Evolutionary conservation across 2,329 filamentous ascomycete genomes (phyloP).

Genomic region (Capronia coronata): DNA sequence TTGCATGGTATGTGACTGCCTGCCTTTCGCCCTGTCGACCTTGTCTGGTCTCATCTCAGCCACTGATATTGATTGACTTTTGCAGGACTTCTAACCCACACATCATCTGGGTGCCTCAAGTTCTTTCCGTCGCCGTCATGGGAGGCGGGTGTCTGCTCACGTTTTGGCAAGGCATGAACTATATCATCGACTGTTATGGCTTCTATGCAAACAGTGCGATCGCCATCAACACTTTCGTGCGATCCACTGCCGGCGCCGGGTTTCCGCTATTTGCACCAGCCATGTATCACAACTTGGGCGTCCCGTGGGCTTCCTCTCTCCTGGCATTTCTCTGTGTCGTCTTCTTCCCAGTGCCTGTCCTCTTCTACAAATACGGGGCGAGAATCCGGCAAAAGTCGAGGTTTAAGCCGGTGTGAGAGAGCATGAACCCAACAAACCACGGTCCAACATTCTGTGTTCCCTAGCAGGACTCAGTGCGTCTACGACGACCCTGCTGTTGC

Average conservation of each 20-base stretch:
- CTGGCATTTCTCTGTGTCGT: slow-evolving; percentile 36
- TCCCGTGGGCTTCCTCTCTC: slow-evolving; percentile 38
- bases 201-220: slow-evolving; percentile 38
- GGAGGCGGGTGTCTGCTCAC: slow-evolving; percentile 41
- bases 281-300: slow-evolving; percentile 37
- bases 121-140: slow-evolving; percentile 39
- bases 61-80: not conserved
- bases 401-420: slow-evolving; percentile 27
- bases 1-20: slow-evolving; percentile 39
- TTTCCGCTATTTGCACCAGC: slow-evolving; percentile 31
- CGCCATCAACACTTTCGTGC: slow-evolving; percentile 36
- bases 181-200: slow-evolving; percentile 40
- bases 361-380: slow-evolving; percentile 45
- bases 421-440: slow-evolving; percentile 14
- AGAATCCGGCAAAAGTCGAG: slow-evolving; percentile 41
- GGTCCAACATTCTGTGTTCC: too few relatives aligned
- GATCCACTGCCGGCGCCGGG: slow-evolving; percentile 33
- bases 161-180: slow-evolving; percentile 42
- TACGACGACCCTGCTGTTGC: too few relatives aligned
- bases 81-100: slow-evolving; percentile 33
- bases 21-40: too few relatives aligned
- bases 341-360: slow-evolving; percentile 43
- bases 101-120: slow-evolving; percentile 42
- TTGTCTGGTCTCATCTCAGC: not conserved
- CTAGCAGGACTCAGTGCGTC: too few relatives aligned